Evolutionary conservation across 2,329 filamentous ascomycete genomes (phyloP).

Genomic region (Apiospora pterosperma): DNA sequence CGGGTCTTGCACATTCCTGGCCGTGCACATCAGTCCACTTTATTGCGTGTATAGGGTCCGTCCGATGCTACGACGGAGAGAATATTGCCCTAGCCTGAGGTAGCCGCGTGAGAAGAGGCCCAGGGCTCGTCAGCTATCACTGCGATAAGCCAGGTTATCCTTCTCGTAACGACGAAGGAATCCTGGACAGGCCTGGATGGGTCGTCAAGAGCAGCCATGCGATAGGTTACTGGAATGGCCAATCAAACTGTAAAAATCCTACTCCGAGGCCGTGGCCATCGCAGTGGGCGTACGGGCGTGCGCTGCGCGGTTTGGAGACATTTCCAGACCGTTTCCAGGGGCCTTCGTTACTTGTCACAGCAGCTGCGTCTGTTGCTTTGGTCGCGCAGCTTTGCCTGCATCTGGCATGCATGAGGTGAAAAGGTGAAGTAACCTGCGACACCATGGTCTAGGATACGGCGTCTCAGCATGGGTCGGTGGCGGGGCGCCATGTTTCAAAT

Average conservation of each 20-base stretch:
- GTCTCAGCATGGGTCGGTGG: conserved; percentile 10
- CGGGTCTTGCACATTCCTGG: not conserved
- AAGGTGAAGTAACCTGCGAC: conserved; percentile 10
- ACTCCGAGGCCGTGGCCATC: not conserved
- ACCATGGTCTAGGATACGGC: conserved; percentile 4
- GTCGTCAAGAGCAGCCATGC: not conserved
- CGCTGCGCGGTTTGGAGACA: not conserved
- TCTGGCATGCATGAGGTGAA: conserved; percentile 9
- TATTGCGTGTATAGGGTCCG: conserved; percentile 1
- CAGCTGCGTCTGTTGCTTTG: not conserved
- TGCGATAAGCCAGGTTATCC: not conserved
- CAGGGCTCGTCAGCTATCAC: not conserved
- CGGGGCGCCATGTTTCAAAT: conserved; percentile 11
- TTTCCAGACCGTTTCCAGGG: not conserved
- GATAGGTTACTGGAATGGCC: not conserved
- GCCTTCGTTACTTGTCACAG: not conserved
- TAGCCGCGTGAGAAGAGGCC: too few species aligned
- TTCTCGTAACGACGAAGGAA: not conserved
- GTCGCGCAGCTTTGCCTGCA: not conserved
- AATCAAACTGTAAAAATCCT: not conserved
- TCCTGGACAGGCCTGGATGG: not conserved
- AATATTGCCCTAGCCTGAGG: not conserved
- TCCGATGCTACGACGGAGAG: not conserved
- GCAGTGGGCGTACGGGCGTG: not conserved
- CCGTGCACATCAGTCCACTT: not conserved